These are phyloP conservation scores for Ustanciosporium gigantosporum DNA, from an alignment of 1,284 basidiomycete genomes.

Conservation along the genomic window DNA sequence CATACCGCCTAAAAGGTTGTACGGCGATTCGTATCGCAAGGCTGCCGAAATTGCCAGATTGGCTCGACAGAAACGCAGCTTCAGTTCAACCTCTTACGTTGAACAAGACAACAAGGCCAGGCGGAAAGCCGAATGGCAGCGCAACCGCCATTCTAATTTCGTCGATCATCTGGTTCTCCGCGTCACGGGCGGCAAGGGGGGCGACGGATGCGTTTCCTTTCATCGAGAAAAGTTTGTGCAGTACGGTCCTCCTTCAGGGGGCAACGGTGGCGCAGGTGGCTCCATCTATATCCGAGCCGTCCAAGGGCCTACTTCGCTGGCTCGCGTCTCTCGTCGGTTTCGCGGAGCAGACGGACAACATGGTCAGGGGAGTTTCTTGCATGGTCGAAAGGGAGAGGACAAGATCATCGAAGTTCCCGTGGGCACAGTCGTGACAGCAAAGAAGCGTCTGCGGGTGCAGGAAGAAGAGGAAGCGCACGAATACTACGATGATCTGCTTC, in stretches of 20 bases:
- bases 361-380: slow-evolving; percentile 54
- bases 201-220: slow-evolving; percentile 59
- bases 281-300: slow-evolving; percentile 51
- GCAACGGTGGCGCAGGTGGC: slow-evolving; percentile 55
- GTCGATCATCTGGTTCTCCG: slow-evolving; percentile 50
- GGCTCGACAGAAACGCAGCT: too few relatives aligned
- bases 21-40: too few relatives aligned
- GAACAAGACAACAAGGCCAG: slow-evolving; percentile 34
- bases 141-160: slow-evolving; percentile 47
- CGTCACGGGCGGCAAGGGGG: slow-evolving; percentile 52
- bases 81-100: too few relatives aligned
- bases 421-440: slow-evolving; percentile 56
- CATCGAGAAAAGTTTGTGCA: slow-evolving; percentile 58
- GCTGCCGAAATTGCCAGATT: too few relatives aligned
- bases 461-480: slow-evolving; percentile 37
- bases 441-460: slow-evolving; percentile 17
- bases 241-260: slow-evolving; percentile 59
- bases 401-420: slow-evolving; percentile 55
- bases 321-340: slow-evolving; percentile 42
- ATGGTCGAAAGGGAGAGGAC: slow-evolving; percentile 46
- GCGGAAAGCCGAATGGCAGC: slow-evolving; percentile 49
- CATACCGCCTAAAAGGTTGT: too few relatives aligned
- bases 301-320: slow-evolving; percentile 43
- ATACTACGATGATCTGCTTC: slow-evolving; percentile 43
- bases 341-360: slow-evolving; percentile 49